phyloP scores from a whole-genome alignment of 2,329 filamentous ascomycete species.

The Herpotrichia juniperi region DNA sequence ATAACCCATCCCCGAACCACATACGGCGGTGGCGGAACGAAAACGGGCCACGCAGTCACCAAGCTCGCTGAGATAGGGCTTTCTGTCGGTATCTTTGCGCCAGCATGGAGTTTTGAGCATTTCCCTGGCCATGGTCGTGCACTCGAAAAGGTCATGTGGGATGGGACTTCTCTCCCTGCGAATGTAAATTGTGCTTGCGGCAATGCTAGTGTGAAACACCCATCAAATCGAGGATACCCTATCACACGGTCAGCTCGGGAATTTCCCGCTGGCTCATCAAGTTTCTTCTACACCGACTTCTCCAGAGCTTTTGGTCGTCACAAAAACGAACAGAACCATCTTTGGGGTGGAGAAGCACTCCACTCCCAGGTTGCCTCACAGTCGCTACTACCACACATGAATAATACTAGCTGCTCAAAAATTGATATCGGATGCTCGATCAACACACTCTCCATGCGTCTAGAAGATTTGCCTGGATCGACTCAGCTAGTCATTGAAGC shows the following conservation, averaged over 20 bases:
- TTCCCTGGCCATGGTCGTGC: conserved; percentile 36
- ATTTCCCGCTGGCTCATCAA: conserved; percentile 40
- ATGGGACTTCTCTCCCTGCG: conserved; percentile 32
- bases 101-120: conserved; percentile 56
- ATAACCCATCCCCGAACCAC: conserved; percentile 40
- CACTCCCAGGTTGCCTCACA: conserved; percentile 42
- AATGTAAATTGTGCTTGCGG: conserved; percentile 43
- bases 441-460: conserved; percentile 17
- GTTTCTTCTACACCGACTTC: conserved; percentile 49
- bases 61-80: conserved; percentile 44
- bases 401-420: conserved; percentile 1
- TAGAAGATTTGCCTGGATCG: conserved; percentile 13
- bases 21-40: conserved; percentile 50
- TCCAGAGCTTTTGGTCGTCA: conserved; percentile 34
- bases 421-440: not conserved
- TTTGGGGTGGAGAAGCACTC: conserved; percentile 21
- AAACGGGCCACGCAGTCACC: conserved; percentile 48
- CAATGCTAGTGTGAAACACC: conserved; percentile 22
- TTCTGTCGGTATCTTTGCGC: conserved; percentile 52
- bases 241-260: conserved; percentile 36
- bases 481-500: conserved; percentile 27
- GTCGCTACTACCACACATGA: conserved; percentile 35
- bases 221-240: conserved; percentile 25
- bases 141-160: conserved; percentile 45
- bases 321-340: conserved; percentile 9